These are phyloP conservation scores for Penicillium nucicola DNA, from an alignment of 495 filamentous ascomycete species.

Conservation along the genomic window DNA sequence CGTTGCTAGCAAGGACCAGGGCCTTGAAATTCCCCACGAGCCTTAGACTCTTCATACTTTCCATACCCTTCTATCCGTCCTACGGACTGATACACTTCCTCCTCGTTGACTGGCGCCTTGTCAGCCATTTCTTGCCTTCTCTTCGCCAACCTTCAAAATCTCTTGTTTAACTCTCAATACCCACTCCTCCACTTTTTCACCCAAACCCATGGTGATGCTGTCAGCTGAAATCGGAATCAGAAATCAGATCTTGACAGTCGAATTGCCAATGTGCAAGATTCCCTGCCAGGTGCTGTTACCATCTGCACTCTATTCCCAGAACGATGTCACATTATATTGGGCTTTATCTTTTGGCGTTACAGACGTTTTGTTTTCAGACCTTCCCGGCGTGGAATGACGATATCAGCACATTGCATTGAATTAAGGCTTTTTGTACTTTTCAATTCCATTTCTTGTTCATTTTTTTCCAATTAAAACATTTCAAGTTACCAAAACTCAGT, in stretches of 20 bases:
- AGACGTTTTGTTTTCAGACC: constrained; percentile 1
- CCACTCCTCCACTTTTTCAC: not conserved
- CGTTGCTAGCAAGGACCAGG: constrained; percentile 50
- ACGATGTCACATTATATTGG: constrained; percentile 18
- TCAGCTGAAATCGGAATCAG: constrained; percentile 8
- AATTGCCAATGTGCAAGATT: not conserved
- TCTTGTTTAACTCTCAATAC: constrained; percentile 3
- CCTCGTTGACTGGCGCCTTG: not conserved
- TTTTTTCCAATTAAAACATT: not conserved
- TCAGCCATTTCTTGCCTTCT: not conserved
- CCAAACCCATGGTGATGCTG: not conserved
- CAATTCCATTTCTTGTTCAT: not conserved
- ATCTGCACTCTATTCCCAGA: not conserved
- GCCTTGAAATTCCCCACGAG: constrained; percentile 13
- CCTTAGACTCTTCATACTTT: constrained; percentile 7
- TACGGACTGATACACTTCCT: not conserved
- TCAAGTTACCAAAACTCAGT: no score
- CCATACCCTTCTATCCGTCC: not conserved
- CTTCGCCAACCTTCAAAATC: not conserved
- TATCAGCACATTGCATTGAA: constrained; percentile 17
- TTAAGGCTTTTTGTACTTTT: constrained; percentile 2
- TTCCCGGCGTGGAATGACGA: constrained; percentile 15
- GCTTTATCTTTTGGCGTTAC: constrained; percentile 16
- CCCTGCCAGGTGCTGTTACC: not conserved
- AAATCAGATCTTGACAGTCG: constrained; percentile 2